These are phyloP conservation scores for Talaromyces rugulosus DNA, from an alignment of 2,329 filamentous ascomycete species.

Conservation along the genomic window DNA sequence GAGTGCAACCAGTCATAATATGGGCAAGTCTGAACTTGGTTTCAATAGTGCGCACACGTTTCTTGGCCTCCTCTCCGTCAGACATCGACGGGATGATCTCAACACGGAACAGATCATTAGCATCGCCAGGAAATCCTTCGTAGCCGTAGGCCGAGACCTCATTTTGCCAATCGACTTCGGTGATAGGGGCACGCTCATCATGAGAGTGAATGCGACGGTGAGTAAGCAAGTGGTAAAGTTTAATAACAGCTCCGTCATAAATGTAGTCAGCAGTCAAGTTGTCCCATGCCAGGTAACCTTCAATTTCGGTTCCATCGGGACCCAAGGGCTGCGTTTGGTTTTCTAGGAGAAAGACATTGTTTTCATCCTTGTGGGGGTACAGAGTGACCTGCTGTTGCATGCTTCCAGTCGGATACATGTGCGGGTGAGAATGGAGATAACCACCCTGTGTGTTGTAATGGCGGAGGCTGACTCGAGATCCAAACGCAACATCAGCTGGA, in stretches of 20 bases:
- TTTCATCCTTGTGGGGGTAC: conserved; percentile 98
- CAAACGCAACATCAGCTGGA: conserved; percentile 84
- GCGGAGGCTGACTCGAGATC: conserved; percentile 78
- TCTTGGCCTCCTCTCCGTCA: conserved; percentile 70
- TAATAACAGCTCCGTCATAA: conserved; percentile 73
- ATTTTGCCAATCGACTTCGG: conserved; percentile 89
- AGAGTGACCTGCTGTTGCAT: conserved; percentile 98
- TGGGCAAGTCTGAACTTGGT: conserved; percentile 95
- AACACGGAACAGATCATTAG: conserved; percentile 90
- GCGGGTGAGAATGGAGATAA: conserved; percentile 91
- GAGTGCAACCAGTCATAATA: conserved; percentile 90
- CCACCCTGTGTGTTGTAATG: conserved; percentile 97
- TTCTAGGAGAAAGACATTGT: conserved; percentile 91
- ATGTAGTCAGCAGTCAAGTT: conserved; percentile 64
- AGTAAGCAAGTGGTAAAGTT: conserved; percentile 78
- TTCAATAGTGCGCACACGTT: conserved; percentile 85
- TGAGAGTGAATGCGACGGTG: conserved; percentile 92
- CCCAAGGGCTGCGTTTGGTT: conserved; percentile 91
- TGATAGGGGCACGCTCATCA: conserved; percentile 78
- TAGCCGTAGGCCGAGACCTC: conserved; percentile 97
- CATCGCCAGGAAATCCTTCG: conserved; percentile 92
- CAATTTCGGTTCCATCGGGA: conserved; percentile 65
- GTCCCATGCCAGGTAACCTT: conserved; percentile 82
- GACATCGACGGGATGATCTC: conserved; percentile 93
- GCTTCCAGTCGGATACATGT: conserved; percentile 97